A percentile compares a stretch with the other conserved stretches of the same genome.
These are phyloP conservation scores for Discostella stelligeroides DNA, from an alignment of 108 stramenopile species.

Conservation along the genomic window DNA sequence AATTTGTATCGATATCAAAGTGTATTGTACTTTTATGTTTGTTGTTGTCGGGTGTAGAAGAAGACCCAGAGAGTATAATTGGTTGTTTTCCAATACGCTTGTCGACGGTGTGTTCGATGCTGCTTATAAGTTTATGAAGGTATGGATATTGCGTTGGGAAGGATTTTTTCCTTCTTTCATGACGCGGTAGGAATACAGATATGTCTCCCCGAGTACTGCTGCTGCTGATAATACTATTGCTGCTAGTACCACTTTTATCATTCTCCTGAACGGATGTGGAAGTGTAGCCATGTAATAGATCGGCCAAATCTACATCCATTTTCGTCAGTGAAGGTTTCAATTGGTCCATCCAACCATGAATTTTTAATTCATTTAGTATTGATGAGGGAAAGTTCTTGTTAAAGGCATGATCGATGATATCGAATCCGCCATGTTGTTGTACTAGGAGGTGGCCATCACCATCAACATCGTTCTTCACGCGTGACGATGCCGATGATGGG, in stretches of 20 bases:
- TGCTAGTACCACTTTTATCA: constrained; percentile 8
- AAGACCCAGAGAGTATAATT: background rate
- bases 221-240: too few relatives aligned
- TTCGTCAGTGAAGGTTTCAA: constrained; percentile 26
- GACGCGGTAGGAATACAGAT: constrained; percentile 52
- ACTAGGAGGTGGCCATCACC: background rate
- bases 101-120: constrained; percentile 37
- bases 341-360: constrained; percentile 39
- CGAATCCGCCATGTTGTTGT: constrained; percentile 31
- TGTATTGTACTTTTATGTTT: background rate
- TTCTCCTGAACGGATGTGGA: constrained; percentile 9
- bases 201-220: constrained; percentile 66
- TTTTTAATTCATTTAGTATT: constrained; percentile 36
- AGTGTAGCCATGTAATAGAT: constrained; percentile 16
- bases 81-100: background rate
- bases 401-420: constrained; percentile 55
- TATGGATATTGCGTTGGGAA: constrained; percentile 48
- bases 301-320: constrained; percentile 26
- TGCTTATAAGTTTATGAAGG: constrained; percentile 40
- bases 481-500: constrained; percentile 1
- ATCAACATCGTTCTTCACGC: background rate
- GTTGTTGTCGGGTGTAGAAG: constrained; percentile 6
- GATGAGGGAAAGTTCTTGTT: constrained; percentile 40
- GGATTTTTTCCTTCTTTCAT: constrained; percentile 17
- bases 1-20: constrained; percentile 37